Evolutionary conservation across 768 basidiomycete genomes (phyloP), one percentile per base, ranked within the genome.

Genomic region (Psilocybe sp.): DNA sequence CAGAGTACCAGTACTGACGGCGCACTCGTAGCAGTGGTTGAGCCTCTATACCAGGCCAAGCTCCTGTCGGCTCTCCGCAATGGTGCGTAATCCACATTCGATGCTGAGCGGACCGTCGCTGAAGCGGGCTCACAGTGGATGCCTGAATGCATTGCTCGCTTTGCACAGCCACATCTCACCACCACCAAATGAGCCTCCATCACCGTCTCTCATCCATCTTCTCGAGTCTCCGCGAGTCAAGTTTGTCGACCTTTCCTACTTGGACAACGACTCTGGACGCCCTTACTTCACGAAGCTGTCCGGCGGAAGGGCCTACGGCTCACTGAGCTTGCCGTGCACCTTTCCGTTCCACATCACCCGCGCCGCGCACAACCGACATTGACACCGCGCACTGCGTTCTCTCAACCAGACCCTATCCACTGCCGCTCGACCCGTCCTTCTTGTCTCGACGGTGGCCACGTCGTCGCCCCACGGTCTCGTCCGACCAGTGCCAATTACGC

Each of bases 201-300:
- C 71, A 2, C 61, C 70, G 2, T 68, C 74, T 4, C 77, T 86
- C 11, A 54, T 83, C 4, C 60, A 73, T n/a, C 72, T 91, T 20
- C 78, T 92, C 12, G 75, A 77, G 13, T 85, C 81, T 15, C 85
- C 90, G 0, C 81, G 94, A 3, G 77, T 80, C 4, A 76, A 76
- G 12, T 82, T 80, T 28, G 70, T 95, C 8, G 85, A 96, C 65
- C 78, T 97, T 13, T 84, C 85, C 0, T 87, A 88, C 49, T 73
- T 94, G 11, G 92, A 96, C 55, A 81, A 87, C 44, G 74, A 77
- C n/a, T 78, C 84, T 1, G 93, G 0, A 77, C 79, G 2, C 83
- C 89, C 0, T 67, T 97, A 5, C 73, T 98, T 1, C 95, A 98
- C 55, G 94, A 95, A 64, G 92, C 93, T 1, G 89, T 90, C 0